These are phyloP conservation scores for Kodamaea sp. DNA, from an alignment of 1,139 yeast genomes.

Conservation along the genomic window DNA sequence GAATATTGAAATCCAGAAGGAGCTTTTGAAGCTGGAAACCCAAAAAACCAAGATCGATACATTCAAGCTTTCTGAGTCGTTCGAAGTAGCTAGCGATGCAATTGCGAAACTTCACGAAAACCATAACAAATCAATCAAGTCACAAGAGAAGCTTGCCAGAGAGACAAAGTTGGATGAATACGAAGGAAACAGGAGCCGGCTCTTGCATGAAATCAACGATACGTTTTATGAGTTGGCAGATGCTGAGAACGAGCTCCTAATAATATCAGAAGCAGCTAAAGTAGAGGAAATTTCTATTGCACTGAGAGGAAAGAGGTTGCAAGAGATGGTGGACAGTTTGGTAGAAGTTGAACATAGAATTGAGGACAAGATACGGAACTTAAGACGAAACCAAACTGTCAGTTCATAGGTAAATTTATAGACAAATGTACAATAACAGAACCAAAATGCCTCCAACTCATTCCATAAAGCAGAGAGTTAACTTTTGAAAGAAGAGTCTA, in stretches of 20 bases:
- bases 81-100: conserved; percentile 16
- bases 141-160: conserved; percentile 5
- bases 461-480: too few species aligned
- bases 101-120: conserved; percentile 17
- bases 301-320: conserved; percentile 30
- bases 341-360: conserved; percentile 41
- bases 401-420: too few species aligned
- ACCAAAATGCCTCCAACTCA: too few species aligned
- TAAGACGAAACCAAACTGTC: too few species aligned
- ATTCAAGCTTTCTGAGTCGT: conserved; percentile 14
- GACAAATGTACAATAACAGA: background rate
- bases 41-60: background rate
- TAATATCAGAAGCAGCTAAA: conserved; percentile 16
- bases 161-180: conserved; percentile 3
- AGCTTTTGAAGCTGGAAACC: too few species aligned
- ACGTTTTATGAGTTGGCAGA: conserved; percentile 25
- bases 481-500: too few species aligned
- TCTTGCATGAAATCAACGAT: conserved; percentile 21
- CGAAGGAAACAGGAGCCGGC: conserved; percentile 6
- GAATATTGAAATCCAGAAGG: conserved; percentile 29
- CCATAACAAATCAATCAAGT: conserved; percentile 12
- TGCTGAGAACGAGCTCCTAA: conserved; percentile 23
- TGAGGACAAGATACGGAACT: conserved; percentile 17
- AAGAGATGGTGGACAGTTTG: conserved; percentile 40
- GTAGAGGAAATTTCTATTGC: conserved; percentile 35